Evolutionary conservation across 768 basidiomycete species (phyloP).

Genomic region (Serendipita vermifera): DNA sequence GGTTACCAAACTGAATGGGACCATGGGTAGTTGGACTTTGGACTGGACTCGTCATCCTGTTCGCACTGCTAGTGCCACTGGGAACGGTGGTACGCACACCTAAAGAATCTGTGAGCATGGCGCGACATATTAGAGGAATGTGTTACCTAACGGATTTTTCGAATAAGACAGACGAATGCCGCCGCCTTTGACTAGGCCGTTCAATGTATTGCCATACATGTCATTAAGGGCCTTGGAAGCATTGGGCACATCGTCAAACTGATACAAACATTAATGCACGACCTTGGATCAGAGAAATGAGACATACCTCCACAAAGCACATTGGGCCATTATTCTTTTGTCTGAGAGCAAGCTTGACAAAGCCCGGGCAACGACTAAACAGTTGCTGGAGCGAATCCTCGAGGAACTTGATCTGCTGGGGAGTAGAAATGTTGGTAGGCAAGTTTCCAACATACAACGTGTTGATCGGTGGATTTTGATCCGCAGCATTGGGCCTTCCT

Average conservation of each 20-base stretch:
- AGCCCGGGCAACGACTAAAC: slow-evolving; percentile 70
- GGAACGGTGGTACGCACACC: slow-evolving; percentile 2
- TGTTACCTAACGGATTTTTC: slow-evolving; percentile 83
- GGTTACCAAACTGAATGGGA: not conserved
- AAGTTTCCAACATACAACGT: slow-evolving; percentile 99
- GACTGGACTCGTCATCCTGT: not conserved
- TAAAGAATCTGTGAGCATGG: not conserved
- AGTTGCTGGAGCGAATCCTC: slow-evolving; percentile 78
- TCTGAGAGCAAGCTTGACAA: slow-evolving; percentile 83
- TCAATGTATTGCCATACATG: slow-evolving; percentile 81
- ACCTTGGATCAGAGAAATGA: slow-evolving; percentile 1
- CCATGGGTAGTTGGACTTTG: slow-evolving; percentile 7
- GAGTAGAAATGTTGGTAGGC: slow-evolving; percentile 60
- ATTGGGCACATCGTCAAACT: slow-evolving; percentile 83
- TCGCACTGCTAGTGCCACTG: not conserved
- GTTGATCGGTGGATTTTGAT: slow-evolving; percentile 97
- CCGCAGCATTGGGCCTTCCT: slow-evolving; percentile 34
- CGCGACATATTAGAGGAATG: too few relatives aligned
- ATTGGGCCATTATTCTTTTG: slow-evolving; percentile 97
- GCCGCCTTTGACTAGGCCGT: slow-evolving; percentile 83
- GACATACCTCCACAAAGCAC: slow-evolving; percentile 91
- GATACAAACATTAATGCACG: slow-evolving; percentile 13
- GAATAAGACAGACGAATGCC: slow-evolving; percentile 96
- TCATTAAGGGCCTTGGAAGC: slow-evolving; percentile 83
- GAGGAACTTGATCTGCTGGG: slow-evolving; percentile 64